A percentile compares a stretch with the other conserved stretches of the same genome.
Conservation (phyloP, 208 protist genomes). For the Willaertia magna region DNA sequence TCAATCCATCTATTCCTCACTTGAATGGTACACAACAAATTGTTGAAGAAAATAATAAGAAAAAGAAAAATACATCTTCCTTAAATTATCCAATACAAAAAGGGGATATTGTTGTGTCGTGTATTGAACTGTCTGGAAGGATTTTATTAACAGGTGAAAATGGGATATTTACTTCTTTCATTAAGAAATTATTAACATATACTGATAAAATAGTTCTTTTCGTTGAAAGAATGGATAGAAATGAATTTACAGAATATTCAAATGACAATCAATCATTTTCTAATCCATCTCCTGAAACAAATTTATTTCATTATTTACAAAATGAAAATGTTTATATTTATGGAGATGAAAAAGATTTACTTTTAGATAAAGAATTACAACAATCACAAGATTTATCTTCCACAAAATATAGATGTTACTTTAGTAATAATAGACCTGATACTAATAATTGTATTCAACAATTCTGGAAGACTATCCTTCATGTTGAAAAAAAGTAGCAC, state of each 20-base stretch:
- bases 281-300: neutral
- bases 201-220: neutral
- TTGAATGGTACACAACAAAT: neutral
- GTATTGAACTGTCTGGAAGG: neutral
- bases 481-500: neutral
- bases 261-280: neutral
- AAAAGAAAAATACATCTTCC: neutral
- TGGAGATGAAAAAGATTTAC: neutral
- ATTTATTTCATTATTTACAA: neutral
- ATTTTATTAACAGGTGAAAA: neutral
- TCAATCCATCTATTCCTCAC: neutral
- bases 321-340: neutral
- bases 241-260: neutral
- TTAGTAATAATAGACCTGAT: neutral
- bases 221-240: slow-evolving; percentile 1
- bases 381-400: neutral
- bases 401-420: neutral
- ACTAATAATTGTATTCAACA: neutral
- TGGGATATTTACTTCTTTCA: neutral
- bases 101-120: neutral
- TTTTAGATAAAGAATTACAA: neutral
- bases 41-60: neutral
- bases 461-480: neutral
- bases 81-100: neutral
- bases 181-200: neutral